These are phyloP conservation scores for Arthrobotrys entomopaga DNA, from an alignment of 2,329 filamentous ascomycete genomes.

Conservation along the genomic window DNA sequence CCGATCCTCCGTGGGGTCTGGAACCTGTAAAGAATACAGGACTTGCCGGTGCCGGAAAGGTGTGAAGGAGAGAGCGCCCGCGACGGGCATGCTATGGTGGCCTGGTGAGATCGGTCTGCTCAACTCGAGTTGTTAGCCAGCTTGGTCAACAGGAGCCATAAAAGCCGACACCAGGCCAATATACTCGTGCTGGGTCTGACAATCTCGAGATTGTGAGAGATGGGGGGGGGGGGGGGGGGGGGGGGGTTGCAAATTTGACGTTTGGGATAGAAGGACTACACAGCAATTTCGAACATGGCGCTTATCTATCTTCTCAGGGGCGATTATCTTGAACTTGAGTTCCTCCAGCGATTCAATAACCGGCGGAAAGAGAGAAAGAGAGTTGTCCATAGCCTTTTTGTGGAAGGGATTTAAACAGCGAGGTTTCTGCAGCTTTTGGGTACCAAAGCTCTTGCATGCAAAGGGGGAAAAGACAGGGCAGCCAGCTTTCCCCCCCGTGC, in stretches of 20 bases:
- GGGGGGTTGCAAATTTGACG: too few relatives aligned
- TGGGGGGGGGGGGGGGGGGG: too few relatives aligned
- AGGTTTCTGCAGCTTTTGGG: slow-evolving; percentile 21
- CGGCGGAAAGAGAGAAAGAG: slow-evolving; percentile 16
- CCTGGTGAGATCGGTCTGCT: background rate
- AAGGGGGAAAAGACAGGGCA: background rate
- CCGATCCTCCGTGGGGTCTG: slow-evolving; percentile 31
- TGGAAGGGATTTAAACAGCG: background rate
- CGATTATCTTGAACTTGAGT: too few relatives aligned
- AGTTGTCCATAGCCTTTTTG: background rate
- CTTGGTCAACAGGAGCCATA: too few relatives aligned
- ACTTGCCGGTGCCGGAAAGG: too few relatives aligned
- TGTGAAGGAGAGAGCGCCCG: slow-evolving; percentile 17
- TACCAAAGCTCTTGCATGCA: too few relatives aligned
- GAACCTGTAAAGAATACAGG: slow-evolving; percentile 12
- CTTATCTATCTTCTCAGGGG: too few relatives aligned
- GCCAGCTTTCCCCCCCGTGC: slow-evolving; percentile 24
- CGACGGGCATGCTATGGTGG: slow-evolving; percentile 41
- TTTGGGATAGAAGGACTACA: background rate
- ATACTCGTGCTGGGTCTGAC: slow-evolving; percentile 10
- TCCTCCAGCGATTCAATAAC: slow-evolving; percentile 35
- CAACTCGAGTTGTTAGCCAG: too few relatives aligned
- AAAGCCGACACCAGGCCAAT: slow-evolving; percentile 44
- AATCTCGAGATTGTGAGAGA: too few relatives aligned
- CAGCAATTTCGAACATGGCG: background rate